Conservation (phyloP, 805 yeast species). For the Nakazawaea ishiwadae region DNA sequence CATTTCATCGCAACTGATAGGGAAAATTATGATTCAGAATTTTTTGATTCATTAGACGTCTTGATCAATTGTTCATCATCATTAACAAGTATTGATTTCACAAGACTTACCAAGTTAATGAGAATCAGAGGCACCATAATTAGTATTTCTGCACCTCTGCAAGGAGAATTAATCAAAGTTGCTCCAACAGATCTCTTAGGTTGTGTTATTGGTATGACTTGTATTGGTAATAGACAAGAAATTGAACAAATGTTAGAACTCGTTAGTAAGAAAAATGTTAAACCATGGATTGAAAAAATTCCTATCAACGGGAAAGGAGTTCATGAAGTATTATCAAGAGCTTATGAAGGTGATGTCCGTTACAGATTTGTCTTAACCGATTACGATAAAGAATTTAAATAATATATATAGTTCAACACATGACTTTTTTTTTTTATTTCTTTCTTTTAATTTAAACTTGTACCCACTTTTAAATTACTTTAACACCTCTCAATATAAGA, state of each 20-base stretch:
- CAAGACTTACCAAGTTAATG: constrained; percentile 24
- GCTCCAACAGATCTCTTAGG: constrained; percentile 32
- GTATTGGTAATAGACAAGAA: constrained; percentile 58
- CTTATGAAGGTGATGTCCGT: constrained; percentile 51
- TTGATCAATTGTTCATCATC: constrained; percentile 45
- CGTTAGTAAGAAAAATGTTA: constrained; percentile 53
- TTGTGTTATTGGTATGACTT: constrained; percentile 51
- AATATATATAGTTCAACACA: neutral
- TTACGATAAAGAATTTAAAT: constrained; percentile 40
- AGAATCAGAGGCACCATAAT: constrained; percentile 24
- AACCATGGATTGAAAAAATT: constrained; percentile 60
- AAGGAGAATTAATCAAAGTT: constrained; percentile 23
- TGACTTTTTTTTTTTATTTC: too few species aligned
- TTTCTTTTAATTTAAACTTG: too few species aligned
- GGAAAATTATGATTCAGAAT: constrained; percentile 29
- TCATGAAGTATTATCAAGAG: constrained; percentile 49
- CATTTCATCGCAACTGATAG: constrained; percentile 46
- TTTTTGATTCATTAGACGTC: constrained; percentile 36
- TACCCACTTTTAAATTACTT: too few species aligned
- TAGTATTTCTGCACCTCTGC: constrained; percentile 19
- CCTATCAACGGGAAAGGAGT: constrained; percentile 50
- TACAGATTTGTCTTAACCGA: constrained; percentile 62
- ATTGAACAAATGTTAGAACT: constrained; percentile 61
- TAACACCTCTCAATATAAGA: too few species aligned
- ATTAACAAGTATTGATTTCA: constrained; percentile 24